Evolutionary conservation across 2,329 filamentous ascomycete species (phyloP).

Genomic region (Hymenoscyphus salicellus): DNA sequence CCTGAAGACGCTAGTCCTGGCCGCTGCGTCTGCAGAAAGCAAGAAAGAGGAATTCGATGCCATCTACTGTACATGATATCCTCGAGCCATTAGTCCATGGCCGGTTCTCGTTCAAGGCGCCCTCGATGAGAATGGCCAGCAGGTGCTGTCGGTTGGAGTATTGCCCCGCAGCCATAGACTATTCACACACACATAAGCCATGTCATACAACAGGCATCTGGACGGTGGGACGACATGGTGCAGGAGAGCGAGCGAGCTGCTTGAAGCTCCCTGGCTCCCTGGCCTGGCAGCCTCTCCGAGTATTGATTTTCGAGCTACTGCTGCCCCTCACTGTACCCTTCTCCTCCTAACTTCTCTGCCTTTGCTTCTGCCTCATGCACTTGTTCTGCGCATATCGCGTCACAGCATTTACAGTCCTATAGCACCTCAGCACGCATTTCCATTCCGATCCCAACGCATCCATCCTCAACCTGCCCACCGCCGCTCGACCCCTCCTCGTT

Average conservation of each 20-base stretch:
- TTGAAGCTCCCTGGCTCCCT: no score
- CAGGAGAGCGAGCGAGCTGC: neutral
- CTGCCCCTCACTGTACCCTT: conserved; percentile 2
- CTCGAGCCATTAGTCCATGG: neutral
- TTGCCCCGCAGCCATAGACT: neutral
- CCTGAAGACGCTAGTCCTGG: neutral
- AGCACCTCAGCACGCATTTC: neutral
- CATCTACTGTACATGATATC: no score
- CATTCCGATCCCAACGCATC: neutral
- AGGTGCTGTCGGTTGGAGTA: neutral
- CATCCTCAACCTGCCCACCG: conserved; percentile 3
- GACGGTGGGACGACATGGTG: neutral
- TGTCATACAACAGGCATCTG: neutral
- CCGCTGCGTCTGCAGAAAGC: neutral
- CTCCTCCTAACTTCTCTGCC: neutral
- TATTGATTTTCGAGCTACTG: neutral
- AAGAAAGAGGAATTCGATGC: neutral
- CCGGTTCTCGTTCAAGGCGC: neutral
- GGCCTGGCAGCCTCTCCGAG: neutral
- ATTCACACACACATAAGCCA: neutral
- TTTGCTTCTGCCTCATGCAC: conserved; percentile 8
- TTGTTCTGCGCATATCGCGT: conserved; percentile 8
- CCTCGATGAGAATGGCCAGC: neutral
- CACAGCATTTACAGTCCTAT: conserved; percentile 8
- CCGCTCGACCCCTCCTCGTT: conserved; percentile 11